Evolutionary conservation across 192 early-diverging fungal genomes (phyloP).

Genomic region (Bifiguratus adelaidae): DNA sequence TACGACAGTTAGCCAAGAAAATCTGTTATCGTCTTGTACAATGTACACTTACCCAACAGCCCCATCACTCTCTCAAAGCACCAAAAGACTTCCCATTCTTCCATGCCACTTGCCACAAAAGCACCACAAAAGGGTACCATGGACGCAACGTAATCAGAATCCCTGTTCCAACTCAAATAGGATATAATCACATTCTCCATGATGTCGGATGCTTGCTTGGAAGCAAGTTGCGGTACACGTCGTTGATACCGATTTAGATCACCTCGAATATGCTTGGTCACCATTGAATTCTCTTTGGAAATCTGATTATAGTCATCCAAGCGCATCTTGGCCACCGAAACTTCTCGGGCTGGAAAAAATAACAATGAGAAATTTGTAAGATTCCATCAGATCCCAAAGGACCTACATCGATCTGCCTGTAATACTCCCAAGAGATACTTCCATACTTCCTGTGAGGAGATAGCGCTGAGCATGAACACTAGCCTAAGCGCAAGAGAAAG

Average conservation of each 20-base stretch:
- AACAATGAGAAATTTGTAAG: background rate
- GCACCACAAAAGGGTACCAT: constrained; percentile 74
- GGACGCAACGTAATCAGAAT: constrained; percentile 64
- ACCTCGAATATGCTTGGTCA: constrained; percentile 69
- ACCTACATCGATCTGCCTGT: constrained; percentile 66
- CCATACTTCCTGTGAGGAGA: constrained; percentile 61
- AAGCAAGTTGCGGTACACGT: constrained; percentile 21
- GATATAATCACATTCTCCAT: constrained; percentile 83
- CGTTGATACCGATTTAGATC: constrained; percentile 60
- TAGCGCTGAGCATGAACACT: background rate
- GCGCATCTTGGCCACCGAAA: constrained; percentile 45
- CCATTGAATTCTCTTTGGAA: constrained; percentile 54
- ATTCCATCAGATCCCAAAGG: background rate
- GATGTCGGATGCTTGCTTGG: constrained; percentile 35
- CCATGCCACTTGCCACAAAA: constrained; percentile 61
- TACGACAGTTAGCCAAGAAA: background rate
- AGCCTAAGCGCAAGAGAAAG: background rate
- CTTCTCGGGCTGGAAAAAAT: constrained; percentile 44
- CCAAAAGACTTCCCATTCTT: constrained; percentile 72
- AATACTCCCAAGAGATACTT: constrained; percentile 78
- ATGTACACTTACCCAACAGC: constrained; percentile 42
- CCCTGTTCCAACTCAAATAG: constrained; percentile 69
- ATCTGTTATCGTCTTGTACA: background rate
- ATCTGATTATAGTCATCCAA: constrained; percentile 55
- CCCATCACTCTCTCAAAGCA: constrained; percentile 73